Evolutionary conservation across 1,284 basidiomycete species (phyloP), one percentile per base, ranked within the genome.

Genomic region (Trichosporon sp.): DNA sequence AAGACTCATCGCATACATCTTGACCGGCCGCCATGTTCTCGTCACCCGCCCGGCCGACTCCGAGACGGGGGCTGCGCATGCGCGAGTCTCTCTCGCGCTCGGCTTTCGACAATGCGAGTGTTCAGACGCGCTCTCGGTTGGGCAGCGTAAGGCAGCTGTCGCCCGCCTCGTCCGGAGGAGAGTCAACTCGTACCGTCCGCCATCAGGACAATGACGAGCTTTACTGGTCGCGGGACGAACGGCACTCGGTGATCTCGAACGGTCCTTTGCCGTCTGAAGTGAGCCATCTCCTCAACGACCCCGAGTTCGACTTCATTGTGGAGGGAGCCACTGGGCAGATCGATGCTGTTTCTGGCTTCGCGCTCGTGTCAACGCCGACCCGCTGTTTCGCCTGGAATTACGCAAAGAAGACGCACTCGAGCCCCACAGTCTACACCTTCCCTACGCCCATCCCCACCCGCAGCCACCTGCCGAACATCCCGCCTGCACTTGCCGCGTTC

Each of bases 381-480:
- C 54, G 63, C 23, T 78, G 78, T 60, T 74, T 77, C 44, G 78
- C 80, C 2, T 83, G 82, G 82, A 81, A 82, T 65, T 82, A 79
- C 66, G 66, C 73, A 10, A 80, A 76, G 76, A 75, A 71, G 58
- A 77, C 78, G 46, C 74, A 72, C 67, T 74, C 71, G 21, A 73
- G 66, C 11, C 73, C 72, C 13, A 79, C 72, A 10, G 73, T 71
- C 31, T 82, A 78, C 65, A 66, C 65, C 32, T 80, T 77, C 65
- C 76, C 71, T 6, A 73, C 73, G 0, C 74, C 78, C 16, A 67
- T 70, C 25, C 70, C 69, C 1, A 64, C 73, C 7, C 72, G 72
- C 16, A 54, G 44, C 6, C 63, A 61, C 21, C 71, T 74, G 6
- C 66, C 74, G 3, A 61, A 70, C 19, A 64, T 70, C 2, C 65